phyloP scores from a whole-genome alignment of 2,329 filamentous ascomycete species.

The Aspergillus sp. region DNA sequence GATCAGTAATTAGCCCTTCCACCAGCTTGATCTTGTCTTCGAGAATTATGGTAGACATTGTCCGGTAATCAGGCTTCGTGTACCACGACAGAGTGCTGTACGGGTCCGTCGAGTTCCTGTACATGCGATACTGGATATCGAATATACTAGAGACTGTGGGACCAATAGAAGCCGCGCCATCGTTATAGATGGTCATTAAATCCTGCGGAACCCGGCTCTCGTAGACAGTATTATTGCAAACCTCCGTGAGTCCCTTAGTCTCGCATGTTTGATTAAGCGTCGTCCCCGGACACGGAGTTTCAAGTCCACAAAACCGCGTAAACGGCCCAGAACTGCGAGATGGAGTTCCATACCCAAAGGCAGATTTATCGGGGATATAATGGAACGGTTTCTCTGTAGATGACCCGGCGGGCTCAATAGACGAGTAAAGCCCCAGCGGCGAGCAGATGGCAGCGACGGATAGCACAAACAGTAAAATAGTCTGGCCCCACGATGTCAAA shows the following conservation, averaged over 20 bases:
- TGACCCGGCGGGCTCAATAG: conserved; percentile 25
- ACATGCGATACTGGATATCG: conserved; percentile 39
- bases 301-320: conserved; percentile 8
- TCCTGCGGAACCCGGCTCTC: conserved; percentile 35
- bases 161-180: conserved; percentile 25
- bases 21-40: conserved; percentile 34
- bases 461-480: conserved; percentile 26
- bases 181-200: conserved; percentile 39
- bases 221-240: conserved; percentile 23
- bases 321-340: conserved; percentile 32
- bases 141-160: conserved; percentile 44
- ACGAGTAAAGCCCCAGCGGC: conserved; percentile 48
- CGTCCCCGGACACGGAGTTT: conserved; percentile 15
- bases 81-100: conserved; percentile 14
- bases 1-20: conserved; percentile 49
- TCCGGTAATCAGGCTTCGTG: conserved; percentile 27
- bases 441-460: conserved; percentile 48
- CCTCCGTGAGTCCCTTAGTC: neutral
- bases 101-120: neutral
- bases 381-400: conserved; percentile 29
- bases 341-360: conserved; percentile 43
- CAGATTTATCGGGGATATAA: conserved; percentile 39
- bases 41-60: conserved; percentile 32
- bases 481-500: neutral
- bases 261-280: neutral